Base-by-base conservation (phyloP, 2,329 filamentous ascomycete genomes). In the Biscogniauxia mediterranea region DNA sequence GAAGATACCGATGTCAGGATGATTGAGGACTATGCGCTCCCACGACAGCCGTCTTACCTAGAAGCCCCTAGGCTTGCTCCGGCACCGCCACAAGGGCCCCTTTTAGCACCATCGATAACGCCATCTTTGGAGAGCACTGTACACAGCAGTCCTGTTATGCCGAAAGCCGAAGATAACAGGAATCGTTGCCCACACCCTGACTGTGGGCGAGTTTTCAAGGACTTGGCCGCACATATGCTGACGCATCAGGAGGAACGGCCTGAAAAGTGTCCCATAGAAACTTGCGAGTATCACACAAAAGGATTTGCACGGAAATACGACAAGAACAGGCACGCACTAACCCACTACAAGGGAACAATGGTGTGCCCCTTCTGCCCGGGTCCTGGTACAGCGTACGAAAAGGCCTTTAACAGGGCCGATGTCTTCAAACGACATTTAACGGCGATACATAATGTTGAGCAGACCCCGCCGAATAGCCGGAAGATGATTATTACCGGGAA, bases 341-440 rank as follows among this genome's bases (percentile, higher is more conserved):
- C 93, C 5, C 93, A 97, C 76, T 97, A 97, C 84, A 97, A 97
- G 79, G 93, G 93, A 50, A 97, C 91, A 55, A 97, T 97, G 93
- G 92, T 97, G 23, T 97, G 93, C 73, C 93, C 92, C 28, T 97
- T 97, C 80, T 97, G 93, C 71, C 92, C 93, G 1, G 92, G 92
- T 38, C 92, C 91, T 26, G 93, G 93, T 3, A 94, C 92, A 4
- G 86, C 92, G 7, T 90, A 90, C 1, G 93, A 97, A 78, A 97
- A 97, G 85, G 94, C 91, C 66, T 97, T 97, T 75, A 97, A 97
- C 80, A 87, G 93, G 60, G 93, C 93, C 61, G 93, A 97, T 68
- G 93, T 97, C 64, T 97, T 97, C 84, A 97, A 97, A 84, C 85
- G 93, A 64, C 93, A 97, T 75, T 78, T 97, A 70, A 96, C 92